These are phyloP conservation scores for Xanthoceras sorbifolium DNA, from an alignment of 345 rosid species.

Conservation along the genomic window DNA sequence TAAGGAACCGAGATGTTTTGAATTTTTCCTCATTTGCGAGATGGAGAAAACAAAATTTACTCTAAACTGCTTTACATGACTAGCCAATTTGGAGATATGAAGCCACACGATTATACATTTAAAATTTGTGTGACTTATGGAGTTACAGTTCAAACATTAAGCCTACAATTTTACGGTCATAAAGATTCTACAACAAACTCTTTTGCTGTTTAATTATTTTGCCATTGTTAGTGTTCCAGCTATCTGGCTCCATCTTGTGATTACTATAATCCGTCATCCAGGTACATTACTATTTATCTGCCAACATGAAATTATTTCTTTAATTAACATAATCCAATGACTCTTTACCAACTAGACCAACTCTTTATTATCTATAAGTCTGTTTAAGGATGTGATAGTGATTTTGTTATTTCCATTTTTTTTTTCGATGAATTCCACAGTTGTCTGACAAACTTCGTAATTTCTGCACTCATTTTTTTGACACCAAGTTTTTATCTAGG, in stretches of 20 bases:
- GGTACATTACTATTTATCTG: background rate
- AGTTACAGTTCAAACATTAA: no score
- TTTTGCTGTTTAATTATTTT: background rate
- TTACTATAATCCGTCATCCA: background rate
- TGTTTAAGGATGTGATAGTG: background rate
- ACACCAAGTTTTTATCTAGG: constrained; percentile 44
- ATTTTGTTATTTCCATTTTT: background rate
- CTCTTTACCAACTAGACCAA: background rate
- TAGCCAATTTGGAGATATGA: background rate
- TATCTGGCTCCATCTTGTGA: background rate
- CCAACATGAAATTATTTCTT: background rate
- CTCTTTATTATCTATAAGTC: background rate
- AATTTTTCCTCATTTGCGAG: background rate
- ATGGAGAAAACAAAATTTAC: background rate
- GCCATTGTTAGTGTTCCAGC: background rate
- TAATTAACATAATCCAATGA: no score
- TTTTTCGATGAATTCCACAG: background rate
- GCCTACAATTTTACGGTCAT: background rate
- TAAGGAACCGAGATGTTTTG: constrained; percentile 27
- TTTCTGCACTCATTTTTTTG: constrained; percentile 8
- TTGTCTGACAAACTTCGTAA: background rate
- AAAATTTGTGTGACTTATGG: no score
- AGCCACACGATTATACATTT: background rate
- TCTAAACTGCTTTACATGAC: background rate
- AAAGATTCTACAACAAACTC: background rate